Conservation (phyloP, 139 green algal genomes). For the Chlorella vulgaris region DNA sequence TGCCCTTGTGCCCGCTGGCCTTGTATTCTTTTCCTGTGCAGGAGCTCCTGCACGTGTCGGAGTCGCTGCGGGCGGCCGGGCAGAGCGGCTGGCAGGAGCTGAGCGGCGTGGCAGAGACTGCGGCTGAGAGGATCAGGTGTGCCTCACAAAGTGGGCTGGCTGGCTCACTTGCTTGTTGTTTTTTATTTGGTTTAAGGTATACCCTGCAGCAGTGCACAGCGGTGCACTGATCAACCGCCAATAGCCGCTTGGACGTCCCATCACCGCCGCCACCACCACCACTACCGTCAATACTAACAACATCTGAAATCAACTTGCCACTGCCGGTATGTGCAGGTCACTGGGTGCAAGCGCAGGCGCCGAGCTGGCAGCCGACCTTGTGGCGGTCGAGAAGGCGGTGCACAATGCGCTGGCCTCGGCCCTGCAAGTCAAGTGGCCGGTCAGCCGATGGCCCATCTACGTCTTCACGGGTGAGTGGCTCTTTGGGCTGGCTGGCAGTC, state of each 20-base stretch:
- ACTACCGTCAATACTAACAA: too few species aligned
- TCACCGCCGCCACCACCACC: neutral
- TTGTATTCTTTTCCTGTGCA: neutral
- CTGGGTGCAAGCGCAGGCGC: neutral
- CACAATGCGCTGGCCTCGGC: slow-evolving; percentile 6
- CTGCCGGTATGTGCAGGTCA: neutral
- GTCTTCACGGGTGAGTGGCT: slow-evolving; percentile 71
- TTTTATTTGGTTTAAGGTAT: neutral
- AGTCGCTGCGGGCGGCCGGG: neutral
- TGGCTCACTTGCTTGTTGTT: neutral
- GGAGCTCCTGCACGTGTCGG: slow-evolving; percentile 16
- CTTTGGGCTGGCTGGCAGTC: neutral
- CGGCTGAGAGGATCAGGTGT: slow-evolving; percentile 1
- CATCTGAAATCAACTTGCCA: neutral
- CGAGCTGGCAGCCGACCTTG: slow-evolving; percentile 2
- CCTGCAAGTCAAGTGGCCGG: slow-evolving; percentile 33
- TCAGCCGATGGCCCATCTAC: slow-evolving; percentile 74
- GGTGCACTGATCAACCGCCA: too few species aligned
- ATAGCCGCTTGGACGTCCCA: neutral
- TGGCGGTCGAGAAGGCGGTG: slow-evolving; percentile 6
- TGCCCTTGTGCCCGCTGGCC: neutral
- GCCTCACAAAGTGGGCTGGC: neutral
- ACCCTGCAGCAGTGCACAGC: neutral
- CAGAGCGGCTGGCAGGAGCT: slow-evolving; percentile 27
- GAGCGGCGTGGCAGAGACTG: neutral